These are phyloP conservation scores for Nissolia schottii DNA, from an alignment of 306 rosid species.

Conservation along the genomic window DNA sequence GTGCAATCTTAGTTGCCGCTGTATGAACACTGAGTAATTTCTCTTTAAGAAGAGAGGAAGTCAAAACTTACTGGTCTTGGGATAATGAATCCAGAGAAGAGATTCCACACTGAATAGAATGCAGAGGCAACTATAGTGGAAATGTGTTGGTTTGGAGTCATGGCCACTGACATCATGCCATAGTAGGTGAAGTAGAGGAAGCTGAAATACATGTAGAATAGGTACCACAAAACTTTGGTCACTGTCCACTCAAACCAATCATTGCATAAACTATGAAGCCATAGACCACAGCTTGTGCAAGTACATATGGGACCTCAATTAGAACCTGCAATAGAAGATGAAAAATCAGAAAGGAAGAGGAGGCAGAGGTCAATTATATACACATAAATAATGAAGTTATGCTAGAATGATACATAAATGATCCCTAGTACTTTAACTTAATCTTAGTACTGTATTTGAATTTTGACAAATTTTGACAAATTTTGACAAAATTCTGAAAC, in stretches of 20 bases:
- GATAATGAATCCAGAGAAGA: slow-evolving; percentile 62
- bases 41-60: not conserved
- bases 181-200: slow-evolving; percentile 54
- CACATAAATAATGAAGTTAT: not conserved
- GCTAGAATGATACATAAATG: too few relatives aligned
- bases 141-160: slow-evolving; percentile 54
- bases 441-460: too few relatives aligned
- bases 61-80: slow-evolving; percentile 45
- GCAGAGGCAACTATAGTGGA: slow-evolving; percentile 44
- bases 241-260: slow-evolving; percentile 54
- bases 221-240: slow-evolving; percentile 42
- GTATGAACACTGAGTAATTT: too few relatives aligned
- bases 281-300: slow-evolving; percentile 43
- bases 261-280: slow-evolving; percentile 47
- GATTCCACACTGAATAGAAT: slow-evolving; percentile 46
- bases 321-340: slow-evolving; percentile 36
- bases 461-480: too few relatives aligned
- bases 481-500: too few relatives aligned
- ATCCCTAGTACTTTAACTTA: too few relatives aligned
- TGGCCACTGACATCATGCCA: slow-evolving; percentile 58
- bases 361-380: not conserved
- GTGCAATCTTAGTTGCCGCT: too few relatives aligned
- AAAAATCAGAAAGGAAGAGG: not conserved
- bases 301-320: slow-evolving; percentile 55
- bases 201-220: slow-evolving; percentile 53